Base-by-base conservation (phyloP, 305 asterid species). In the Nicotiana rustica region DNA sequence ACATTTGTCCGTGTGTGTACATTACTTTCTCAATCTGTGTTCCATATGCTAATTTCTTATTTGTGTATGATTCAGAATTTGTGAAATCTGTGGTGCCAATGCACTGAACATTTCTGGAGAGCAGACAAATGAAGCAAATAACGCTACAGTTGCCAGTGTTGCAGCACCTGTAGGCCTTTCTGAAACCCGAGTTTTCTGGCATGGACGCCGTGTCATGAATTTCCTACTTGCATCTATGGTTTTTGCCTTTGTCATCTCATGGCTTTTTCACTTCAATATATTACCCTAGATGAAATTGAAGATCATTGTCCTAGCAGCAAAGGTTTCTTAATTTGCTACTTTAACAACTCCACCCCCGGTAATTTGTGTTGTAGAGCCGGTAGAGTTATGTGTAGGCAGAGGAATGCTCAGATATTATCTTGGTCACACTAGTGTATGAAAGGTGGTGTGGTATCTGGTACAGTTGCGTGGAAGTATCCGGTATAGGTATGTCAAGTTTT, bases 261-360 rank as follows among this genome's bases (percentile, higher is more conserved):
- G 92, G 92, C 88, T 90, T 64, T 90, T 90, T 84, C 92, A 88
- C 85, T 88, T 90, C 85, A 85, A 88, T 75, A 71, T 90, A 56
- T 71, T 86, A 6, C 86, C 89, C 1, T 89, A 84, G 88, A 79
- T 75, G 73, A 82, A 21, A 10, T 41, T n/a, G 76, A 80, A 65
- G 60, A 68, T 35, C 13, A 41, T 41, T 8, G 14, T 52, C 77
- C 35, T 21, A 55, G 47, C 66, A 6, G 44, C 70, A 21, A 25
- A 76, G 49, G 29, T 76, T 35, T 61, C 4, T 5, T n/a, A 18
- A 8, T 38, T 44, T 35, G 21, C 55, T 19, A 44, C 61, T 19
- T 19, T 21, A 47, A 47, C 19, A 71, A 31, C 19, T 71, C 61
- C 41, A 47, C 29, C 33, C 0, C 35, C 2, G 19, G 10, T 10